phyloP scores from a whole-genome alignment of 495 filamentous ascomycete species.

The Aspergillus ellipticus region DNA sequence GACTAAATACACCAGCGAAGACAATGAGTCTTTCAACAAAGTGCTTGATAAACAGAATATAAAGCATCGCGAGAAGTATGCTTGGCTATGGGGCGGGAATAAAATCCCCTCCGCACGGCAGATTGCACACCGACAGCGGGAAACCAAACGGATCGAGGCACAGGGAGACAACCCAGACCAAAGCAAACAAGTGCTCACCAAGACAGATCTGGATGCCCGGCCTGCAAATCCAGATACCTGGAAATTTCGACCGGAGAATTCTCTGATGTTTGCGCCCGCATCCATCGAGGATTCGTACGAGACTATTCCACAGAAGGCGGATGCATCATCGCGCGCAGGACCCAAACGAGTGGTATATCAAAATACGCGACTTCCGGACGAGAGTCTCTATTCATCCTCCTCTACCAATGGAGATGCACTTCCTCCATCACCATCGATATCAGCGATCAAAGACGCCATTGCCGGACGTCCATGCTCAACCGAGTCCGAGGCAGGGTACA shows the following conservation, averaged over 20 bases:
- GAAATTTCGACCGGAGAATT: conserved; percentile 70
- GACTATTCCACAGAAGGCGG: conserved; percentile 63
- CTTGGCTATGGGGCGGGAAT: conserved; percentile 84
- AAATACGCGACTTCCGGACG: conserved; percentile 67
- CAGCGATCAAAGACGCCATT: conserved; percentile 82
- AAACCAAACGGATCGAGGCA: conserved; percentile 57
- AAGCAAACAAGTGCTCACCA: conserved; percentile 45
- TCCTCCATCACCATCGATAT: conserved; percentile 77
- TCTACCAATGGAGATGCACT: conserved; percentile 26
- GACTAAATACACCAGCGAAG: conserved; percentile 89
- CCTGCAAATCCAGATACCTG: conserved; percentile 77
- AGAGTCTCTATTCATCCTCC: conserved; percentile 26
- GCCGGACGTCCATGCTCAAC: conserved; percentile 63
- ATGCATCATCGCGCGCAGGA: conserved; percentile 65
- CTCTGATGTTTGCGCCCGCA: conserved; percentile 78
- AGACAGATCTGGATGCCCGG: conserved; percentile 59
- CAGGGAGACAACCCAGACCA: conserved; percentile 24
- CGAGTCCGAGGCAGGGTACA: conserved; percentile 62
- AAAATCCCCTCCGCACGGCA: conserved; percentile 85
- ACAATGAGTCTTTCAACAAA: conserved; percentile 93
- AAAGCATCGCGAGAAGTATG: conserved; percentile 74
- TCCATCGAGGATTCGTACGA: conserved; percentile 63
- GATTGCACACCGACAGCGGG: conserved; percentile 70
- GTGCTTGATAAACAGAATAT: conserved; percentile 88
- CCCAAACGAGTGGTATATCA: conserved; percentile 77